These are phyloP conservation scores for Stephanodiscus minutulus DNA, from an alignment of 108 stramenopile genomes.

Conservation along the genomic window DNA sequence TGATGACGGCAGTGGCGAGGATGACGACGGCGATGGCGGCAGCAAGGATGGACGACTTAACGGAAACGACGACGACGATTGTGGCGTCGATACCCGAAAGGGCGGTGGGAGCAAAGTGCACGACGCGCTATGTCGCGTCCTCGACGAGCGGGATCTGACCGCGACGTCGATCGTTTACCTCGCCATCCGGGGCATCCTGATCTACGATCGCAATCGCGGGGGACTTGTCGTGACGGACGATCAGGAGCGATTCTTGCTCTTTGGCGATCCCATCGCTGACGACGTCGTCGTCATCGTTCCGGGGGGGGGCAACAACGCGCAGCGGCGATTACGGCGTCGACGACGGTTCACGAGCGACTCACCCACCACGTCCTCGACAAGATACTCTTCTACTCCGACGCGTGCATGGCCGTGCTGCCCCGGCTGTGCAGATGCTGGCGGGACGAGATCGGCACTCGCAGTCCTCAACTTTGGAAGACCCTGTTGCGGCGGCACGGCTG, in stretches of 20 bases:
- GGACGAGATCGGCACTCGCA: conserved; percentile 34
- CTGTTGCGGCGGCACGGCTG: conserved; percentile 29
- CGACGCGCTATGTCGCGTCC: conserved; percentile 20
- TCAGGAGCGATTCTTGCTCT: conserved; percentile 26
- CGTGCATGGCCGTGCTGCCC: conserved; percentile 26
- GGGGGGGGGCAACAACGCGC: background rate
- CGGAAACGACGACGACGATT: background rate
- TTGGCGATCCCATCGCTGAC: conserved; percentile 20
- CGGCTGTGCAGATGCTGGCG: conserved; percentile 34
- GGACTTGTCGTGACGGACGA: conserved; percentile 23
- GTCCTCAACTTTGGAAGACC: conserved; percentile 42
- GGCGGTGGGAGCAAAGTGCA: conserved; percentile 11
- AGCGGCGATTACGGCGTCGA: background rate
- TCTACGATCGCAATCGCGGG: conserved; percentile 45
- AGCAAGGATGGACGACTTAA: too few species aligned
- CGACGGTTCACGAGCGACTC: conserved; percentile 32
- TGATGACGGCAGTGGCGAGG: too few species aligned
- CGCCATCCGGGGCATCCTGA: conserved; percentile 36
- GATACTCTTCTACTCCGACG: conserved; percentile 36
- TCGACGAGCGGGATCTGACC: conserved; percentile 15
- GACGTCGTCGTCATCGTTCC: too few species aligned
- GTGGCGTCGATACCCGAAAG: background rate
- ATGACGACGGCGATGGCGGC: too few species aligned
- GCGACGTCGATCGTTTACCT: conserved; percentile 34
- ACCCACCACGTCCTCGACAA: conserved; percentile 41